These are phyloP conservation scores for Lizonia empirigonia DNA, from an alignment of 2,329 filamentous ascomycete genomes.

Conservation along the genomic window DNA sequence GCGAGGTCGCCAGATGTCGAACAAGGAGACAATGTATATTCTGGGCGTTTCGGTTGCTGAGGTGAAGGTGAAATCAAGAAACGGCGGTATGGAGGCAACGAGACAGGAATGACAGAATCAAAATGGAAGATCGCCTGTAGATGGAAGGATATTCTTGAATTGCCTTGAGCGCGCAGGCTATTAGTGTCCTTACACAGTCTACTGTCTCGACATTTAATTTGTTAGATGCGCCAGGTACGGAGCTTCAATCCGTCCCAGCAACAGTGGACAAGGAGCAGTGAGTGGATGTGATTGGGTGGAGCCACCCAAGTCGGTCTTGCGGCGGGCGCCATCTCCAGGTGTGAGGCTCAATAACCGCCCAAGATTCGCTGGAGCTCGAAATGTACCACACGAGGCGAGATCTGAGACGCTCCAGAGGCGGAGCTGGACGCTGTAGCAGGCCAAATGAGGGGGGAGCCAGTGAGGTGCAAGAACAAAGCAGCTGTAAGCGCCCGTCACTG, in stretches of 20 bases:
- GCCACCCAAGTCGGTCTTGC: constrained; percentile 30
- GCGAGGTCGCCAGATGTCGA: not conserved
- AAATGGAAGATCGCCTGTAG: constrained; percentile 4
- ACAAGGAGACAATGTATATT: constrained; percentile 3
- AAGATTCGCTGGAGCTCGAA: constrained; percentile 43
- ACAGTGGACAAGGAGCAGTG: constrained; percentile 28
- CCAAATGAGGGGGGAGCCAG: constrained; percentile 35
- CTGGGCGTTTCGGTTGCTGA: not conserved
- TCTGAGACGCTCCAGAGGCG: constrained; percentile 45
- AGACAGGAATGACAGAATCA: constrained; percentile 9
- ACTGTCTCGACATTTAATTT: constrained; percentile 30
- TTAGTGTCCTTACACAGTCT: constrained; percentile 22
- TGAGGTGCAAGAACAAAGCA: constrained; percentile 27
- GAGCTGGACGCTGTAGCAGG: constrained; percentile 38
- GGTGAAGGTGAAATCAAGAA: constrained; percentile 9
- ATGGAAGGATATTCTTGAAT: constrained; percentile 13
- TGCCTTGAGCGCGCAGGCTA: constrained; percentile 5
- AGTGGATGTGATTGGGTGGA: constrained; percentile 42
- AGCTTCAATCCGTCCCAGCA: constrained; percentile 32
- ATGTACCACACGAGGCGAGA: constrained; percentile 42
- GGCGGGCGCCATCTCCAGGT: constrained; percentile 42
- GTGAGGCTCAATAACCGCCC: constrained; percentile 44
- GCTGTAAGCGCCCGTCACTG: constrained; percentile 32
- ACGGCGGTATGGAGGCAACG: constrained; percentile 21
- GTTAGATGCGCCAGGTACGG: constrained; percentile 33